Base-by-base conservation (phyloP, 805 yeast species). In the Candida wancherniae region DNA sequence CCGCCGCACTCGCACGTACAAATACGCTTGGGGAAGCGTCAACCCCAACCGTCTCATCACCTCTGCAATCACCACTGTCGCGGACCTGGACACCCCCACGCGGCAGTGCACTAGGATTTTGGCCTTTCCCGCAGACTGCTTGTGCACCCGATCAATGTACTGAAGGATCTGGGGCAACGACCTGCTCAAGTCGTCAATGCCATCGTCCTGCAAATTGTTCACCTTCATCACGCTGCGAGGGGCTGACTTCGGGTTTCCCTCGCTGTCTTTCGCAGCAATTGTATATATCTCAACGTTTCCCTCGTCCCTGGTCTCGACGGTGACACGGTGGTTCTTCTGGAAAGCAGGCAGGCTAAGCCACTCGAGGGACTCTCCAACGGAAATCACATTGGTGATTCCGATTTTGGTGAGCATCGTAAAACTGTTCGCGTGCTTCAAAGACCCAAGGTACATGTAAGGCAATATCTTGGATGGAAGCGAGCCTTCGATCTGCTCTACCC, bases 41-140 rank as follows among this genome's bases (percentile, higher is more conserved):
- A 85, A 61, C 10, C 73, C 59, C 31, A 83, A 58, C 23, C 95
- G 60, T 44, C 75, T 73, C 95, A 90, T 88, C 22, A 85, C 90
- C 51, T 87, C 97, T 1, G 96, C 96, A 44, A 90, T 90, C 45
- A 94, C 90, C 8, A 90, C 94, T 0, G 97, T 85, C 0, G 97
- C 97, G 3, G 95, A 84, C 33, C 97, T 65, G 0, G 95, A 84
- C 3, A 90, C 97, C 0, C 97, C 97, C 28, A 86, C 97, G 50
- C 94, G 83, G 48, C 97, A 90, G 55, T 90, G 97, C 8, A 90
- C 88, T 38, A 90, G 63, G 12, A 63, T 61, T 42, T 53, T 45
- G 14, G 45, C 37, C 9, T 26, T 23, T 1, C 43, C 45, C 9
- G 29, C 24, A 5, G 39, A 26, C 9, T 17, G 24, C 5, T 28